phyloP scores from a whole-genome alignment of 371 early-diverging fungal genomes.

The Mucor indicus region DNA sequence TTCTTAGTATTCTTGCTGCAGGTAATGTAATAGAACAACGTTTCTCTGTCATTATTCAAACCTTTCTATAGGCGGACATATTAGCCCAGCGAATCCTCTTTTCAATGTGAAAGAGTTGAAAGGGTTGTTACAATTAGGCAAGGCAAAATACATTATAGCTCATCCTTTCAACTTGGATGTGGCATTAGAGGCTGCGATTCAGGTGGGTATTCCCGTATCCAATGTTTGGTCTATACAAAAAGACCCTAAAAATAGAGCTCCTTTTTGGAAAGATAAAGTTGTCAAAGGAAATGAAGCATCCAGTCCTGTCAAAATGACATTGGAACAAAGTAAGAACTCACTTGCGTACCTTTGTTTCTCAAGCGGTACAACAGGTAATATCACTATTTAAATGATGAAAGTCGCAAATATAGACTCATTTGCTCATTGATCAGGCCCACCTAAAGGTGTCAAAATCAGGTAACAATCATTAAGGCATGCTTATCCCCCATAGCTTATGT shows the following conservation, averaged over 20 bases:
- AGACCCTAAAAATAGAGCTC: slow-evolving; percentile 11
- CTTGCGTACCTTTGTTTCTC: slow-evolving; percentile 22
- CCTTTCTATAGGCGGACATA: slow-evolving; percentile 47
- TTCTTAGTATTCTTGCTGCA: slow-evolving; percentile 11
- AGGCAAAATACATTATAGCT: slow-evolving; percentile 37
- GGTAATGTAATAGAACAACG: slow-evolving; percentile 1
- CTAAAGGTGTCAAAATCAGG: slow-evolving; percentile 12
- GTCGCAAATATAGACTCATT: too few relatives aligned
- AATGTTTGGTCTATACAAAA: slow-evolving; percentile 52
- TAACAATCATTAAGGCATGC: too few relatives aligned
- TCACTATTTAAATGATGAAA: too few relatives aligned
- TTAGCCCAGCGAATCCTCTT: slow-evolving; percentile 41
- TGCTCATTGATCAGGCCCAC: slow-evolving; percentile 1
- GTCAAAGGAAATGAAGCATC: not conserved
- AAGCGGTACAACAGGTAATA: slow-evolving; percentile 27
- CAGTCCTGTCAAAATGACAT: not conserved
- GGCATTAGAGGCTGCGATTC: slow-evolving; percentile 48
- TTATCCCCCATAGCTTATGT: too few relatives aligned
- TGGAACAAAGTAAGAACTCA: slow-evolving; percentile 6
- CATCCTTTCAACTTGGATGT: slow-evolving; percentile 31
- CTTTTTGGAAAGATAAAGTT: slow-evolving; percentile 2
- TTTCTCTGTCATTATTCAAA: not conserved
- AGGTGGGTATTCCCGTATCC: slow-evolving; percentile 43
- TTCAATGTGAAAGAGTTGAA: slow-evolving; percentile 58
- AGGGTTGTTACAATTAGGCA: slow-evolving; percentile 59